Base-by-base conservation (phyloP, 2,329 filamentous ascomycete species). In the Fusarium sp. region DNA sequence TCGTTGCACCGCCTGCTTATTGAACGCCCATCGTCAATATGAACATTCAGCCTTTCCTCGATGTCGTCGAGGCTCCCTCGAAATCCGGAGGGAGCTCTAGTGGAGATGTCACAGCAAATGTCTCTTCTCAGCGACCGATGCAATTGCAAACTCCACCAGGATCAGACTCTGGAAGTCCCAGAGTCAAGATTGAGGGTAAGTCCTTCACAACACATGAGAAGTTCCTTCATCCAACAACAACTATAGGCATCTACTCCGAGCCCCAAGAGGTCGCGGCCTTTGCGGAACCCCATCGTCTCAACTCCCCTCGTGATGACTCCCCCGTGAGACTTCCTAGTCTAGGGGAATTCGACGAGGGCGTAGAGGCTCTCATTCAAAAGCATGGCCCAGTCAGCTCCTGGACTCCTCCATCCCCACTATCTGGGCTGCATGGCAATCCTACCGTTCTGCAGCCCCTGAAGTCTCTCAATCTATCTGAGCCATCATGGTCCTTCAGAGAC, bases 261-360 rank as follows among this genome's bases (percentile, higher is more conserved):
- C 64, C 58, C 35, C 69, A 72, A 68, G 79, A 82, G 39, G 75
- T 73, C 56, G 78, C 76, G 48, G 71, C 75, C 29, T 72, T 82
- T 24, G 79, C 79, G 10, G 67, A 72, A 37, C 37, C 78, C 20
- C 69, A 71, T 24, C 65, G 64, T 50, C 68, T 69, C 37, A 71
- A 65, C 59, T 71, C 73, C 24, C 67, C 75, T 76, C 60, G 58
- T 35, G 60, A 64, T 56, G 73, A 57, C 35, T 64, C 76, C 8
- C 67, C 68, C 8, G 64, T 81, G 43, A 79, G 75, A 52, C 80
- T 84, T 35, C 83, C 83, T 6, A 84, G 82, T 61, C 72, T 84
- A 24, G 78, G 80, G 41, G 82, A 84, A 66, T 84, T 84, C 57
- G 83, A 83, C 50, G 80, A 81, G 67, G 83, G 82, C 16, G 82